Conservation (phyloP, 2,329 filamentous ascomycete species). For the Fusarium sp. region DNA sequence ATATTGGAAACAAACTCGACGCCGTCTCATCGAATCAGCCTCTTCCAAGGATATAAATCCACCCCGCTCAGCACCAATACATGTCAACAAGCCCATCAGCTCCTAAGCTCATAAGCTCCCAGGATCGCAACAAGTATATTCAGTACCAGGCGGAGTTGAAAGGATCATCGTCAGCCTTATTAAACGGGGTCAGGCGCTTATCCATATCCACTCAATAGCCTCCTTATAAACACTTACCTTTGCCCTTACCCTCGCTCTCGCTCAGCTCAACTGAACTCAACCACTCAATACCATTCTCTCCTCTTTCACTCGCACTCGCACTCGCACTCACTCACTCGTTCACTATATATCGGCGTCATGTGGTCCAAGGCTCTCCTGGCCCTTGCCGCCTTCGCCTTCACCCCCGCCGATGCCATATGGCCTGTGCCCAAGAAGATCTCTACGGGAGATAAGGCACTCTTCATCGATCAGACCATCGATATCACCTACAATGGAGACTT, state of each 20-base stretch:
- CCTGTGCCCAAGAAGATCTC: slow-evolving; percentile 65
- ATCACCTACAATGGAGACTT: slow-evolving; percentile 70
- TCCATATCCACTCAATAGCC: slow-evolving; percentile 17
- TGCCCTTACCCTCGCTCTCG: too few relatives aligned
- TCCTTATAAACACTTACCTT: slow-evolving; percentile 7
- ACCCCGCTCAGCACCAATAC: background rate
- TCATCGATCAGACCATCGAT: slow-evolving; percentile 63
- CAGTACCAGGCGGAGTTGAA: slow-evolving; percentile 27
- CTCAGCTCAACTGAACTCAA: background rate
- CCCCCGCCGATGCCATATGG: slow-evolving; percentile 67
- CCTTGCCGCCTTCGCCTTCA: slow-evolving; percentile 56
- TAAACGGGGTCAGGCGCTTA: slow-evolving; percentile 39
- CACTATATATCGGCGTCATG: slow-evolving; percentile 38
- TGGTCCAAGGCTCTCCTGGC: slow-evolving; percentile 53
- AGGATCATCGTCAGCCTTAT: slow-evolving; percentile 41
- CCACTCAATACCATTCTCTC: background rate
- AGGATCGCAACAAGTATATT: slow-evolving; percentile 16
- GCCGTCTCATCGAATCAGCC: slow-evolving; percentile 19
- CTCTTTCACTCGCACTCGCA: background rate
- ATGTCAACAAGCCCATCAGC: background rate
- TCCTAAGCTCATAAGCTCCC: background rate
- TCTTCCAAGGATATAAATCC: background rate
- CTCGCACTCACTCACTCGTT: background rate
- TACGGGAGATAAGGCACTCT: slow-evolving; percentile 65
- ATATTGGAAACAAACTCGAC: slow-evolving; percentile 23